A percentile compares a stretch with the other conserved stretches of the same genome.
Conservation (phyloP, 2,329 filamentous ascomycete species). For the Huntiella bhutanensis region DNA sequence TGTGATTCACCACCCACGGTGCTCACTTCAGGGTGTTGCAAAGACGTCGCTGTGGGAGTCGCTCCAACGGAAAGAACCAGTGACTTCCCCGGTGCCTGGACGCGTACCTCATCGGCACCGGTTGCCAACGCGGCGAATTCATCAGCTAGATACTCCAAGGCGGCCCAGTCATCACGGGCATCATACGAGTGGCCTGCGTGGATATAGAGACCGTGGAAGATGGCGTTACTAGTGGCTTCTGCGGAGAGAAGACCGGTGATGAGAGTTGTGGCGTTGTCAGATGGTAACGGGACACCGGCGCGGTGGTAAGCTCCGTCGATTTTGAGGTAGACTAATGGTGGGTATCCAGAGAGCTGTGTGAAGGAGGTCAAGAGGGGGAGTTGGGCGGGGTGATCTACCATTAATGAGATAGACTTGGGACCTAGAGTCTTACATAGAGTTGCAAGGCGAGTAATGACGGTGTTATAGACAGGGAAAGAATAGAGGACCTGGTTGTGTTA, state of each 20-base stretch:
- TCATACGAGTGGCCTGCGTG: slow-evolving; percentile 58
- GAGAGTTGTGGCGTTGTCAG: slow-evolving; percentile 26
- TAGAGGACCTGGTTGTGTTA: slow-evolving; percentile 38
- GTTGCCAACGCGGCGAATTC: slow-evolving; percentile 32
- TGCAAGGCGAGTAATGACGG: slow-evolving; percentile 39
- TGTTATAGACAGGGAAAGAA: slow-evolving; percentile 47
- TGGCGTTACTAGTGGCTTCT: slow-evolving; percentile 20
- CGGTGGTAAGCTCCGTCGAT: slow-evolving; percentile 56
- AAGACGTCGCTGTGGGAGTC: slow-evolving; percentile 51
- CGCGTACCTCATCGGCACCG: neutral
- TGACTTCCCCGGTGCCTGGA: slow-evolving; percentile 15
- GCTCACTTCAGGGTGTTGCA: slow-evolving; percentile 32
- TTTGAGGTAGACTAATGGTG: slow-evolving; percentile 47
- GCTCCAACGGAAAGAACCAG: slow-evolving; percentile 53
- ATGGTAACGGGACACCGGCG: slow-evolving; percentile 41
- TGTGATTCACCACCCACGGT: slow-evolving; percentile 4
- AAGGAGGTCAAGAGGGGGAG: slow-evolving; percentile 28
- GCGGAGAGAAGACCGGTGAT: slow-evolving; percentile 26
- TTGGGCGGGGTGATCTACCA: slow-evolving; percentile 51
- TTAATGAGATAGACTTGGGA: slow-evolving; percentile 36
- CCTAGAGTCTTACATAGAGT: slow-evolving; percentile 36
- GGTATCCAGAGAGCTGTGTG: slow-evolving; percentile 23
- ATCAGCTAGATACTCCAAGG: slow-evolving; percentile 36
- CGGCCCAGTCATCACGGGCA: slow-evolving; percentile 31
- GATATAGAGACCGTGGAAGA: slow-evolving; percentile 48